Evolutionary conservation across 371 early-diverging fungal genomes (phyloP), one percentile per base, ranked within the genome.

Genomic region (Mortierella sp.): DNA sequence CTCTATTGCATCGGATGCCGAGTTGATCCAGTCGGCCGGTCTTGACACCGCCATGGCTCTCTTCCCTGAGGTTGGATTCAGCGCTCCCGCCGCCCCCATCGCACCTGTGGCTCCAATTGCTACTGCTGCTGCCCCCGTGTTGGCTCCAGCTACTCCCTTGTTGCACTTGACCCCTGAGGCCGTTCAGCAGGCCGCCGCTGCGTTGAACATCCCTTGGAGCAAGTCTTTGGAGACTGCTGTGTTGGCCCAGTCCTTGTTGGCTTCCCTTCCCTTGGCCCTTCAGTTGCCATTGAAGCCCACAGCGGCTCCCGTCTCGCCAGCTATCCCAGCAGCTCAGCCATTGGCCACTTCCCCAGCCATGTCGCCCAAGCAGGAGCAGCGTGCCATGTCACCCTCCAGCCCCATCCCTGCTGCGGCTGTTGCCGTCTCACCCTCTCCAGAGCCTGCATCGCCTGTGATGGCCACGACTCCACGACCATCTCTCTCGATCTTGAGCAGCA

Each of bases 141-240:
- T 47, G 16, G 47, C 58, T 21, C 41, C 51, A 14, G 27, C 63
- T 40, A 41, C 63, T 10, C 43, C 69, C n/a, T 40, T 64, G 57
- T 55, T 60, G 58, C 61, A 61, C 43, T 56, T 63, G 63, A 67
- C 76, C 28, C 64, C 76, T 13, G 76, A 74, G 41, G 68, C 76
- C 54, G 76, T 74, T 27, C 76, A 74, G 54, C 76, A 74, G 43
- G 76, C 76, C 31, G 76, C 76, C 19, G 76, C 76, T 6, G 76
- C 76, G 9, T 57, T 74, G 61, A 74, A 74, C 76, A 74, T 74
- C n/a, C 76, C 76, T 43, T 74, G 76, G 76, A 68, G 68, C 68
- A 74, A 74, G 45, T 63, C 68, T 1, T 56, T 74, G 19, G 76
- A 74, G 31, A 59, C 64, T 29, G 76, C 76, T 6, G 76, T 74